Base-by-base conservation (phyloP, 306 rosid species). In the Astragalus membranaceus region DNA sequence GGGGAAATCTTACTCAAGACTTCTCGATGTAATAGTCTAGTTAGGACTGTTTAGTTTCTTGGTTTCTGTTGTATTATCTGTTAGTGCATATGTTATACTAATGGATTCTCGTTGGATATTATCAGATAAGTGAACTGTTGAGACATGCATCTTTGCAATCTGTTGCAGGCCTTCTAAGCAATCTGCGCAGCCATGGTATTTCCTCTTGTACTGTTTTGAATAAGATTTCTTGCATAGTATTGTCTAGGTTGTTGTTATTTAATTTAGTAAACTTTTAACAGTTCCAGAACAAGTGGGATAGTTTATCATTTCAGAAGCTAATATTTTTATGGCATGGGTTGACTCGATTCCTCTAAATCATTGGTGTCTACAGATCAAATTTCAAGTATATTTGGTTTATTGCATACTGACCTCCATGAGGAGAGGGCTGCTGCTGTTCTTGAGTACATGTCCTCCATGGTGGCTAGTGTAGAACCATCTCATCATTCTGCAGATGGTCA, bases 381-480 rank as follows among this genome's bases (percentile, higher is more conserved):
- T 79, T 93, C 97, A 39, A 82, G 96, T 77, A 72, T 84, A 51
- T 89, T 87, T 85, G 94, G 98, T 85, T 42, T 84, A 67, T 75
- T 79, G 54, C 98, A 93, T 79, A 78, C 88, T 15, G 97, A 93
- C 75, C 97, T 93, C 82, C 95, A 87, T 63, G 96, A 90, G 59
- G 94, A 88, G 67, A 90, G 80, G 82, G 80, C 83, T 61, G 75
- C 75, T 44, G 78, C 92, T 41, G 71, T 53, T 73, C 81, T 93
- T 56, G 98, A 88, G 51, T 93, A 93, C 78, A 74, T 88, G 82
- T 93, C 98, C 77, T 85, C 98, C 13, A 85, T 93, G 73, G 93
- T 88, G 64, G 97, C 92, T 14, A 79, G 83, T 51, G 67, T 88
- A 60, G 94, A 90, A 75, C 90, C 94, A 74, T 59, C 74, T 56